Conservation (phyloP, 352 stramenopile genomes). For the Pythium periplocum region DNA sequence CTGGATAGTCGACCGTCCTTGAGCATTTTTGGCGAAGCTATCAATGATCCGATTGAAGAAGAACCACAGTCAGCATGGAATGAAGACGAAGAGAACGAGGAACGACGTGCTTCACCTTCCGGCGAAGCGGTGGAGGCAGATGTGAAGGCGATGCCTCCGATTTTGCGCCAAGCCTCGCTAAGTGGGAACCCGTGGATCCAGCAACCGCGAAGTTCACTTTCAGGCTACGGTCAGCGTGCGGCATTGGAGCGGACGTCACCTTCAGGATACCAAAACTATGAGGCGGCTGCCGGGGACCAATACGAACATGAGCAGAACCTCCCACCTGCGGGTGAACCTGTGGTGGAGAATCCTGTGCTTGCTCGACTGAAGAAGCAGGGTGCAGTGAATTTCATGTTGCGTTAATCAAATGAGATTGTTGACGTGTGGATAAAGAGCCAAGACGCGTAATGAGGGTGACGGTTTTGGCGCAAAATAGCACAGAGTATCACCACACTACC, state of each 20-base stretch:
- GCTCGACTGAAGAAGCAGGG: slow-evolving; percentile 75
- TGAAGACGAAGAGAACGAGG: slow-evolving; percentile 5
- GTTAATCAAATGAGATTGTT: slow-evolving; percentile 16
- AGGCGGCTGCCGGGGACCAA: slow-evolving; percentile 6
- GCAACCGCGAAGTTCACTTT: slow-evolving; percentile 1
- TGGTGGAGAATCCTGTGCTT: slow-evolving; percentile 67
- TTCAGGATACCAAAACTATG: too few species aligned
- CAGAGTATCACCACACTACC: too few species aligned
- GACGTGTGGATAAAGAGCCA: too few species aligned
- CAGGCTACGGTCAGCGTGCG: slow-evolving; percentile 15
- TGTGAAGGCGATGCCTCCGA: neutral
- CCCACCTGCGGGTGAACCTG: slow-evolving; percentile 12
- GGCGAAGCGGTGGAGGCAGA: neutral
- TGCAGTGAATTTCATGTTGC: slow-evolving; percentile 82
- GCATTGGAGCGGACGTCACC: neutral
- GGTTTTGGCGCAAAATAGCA: too few species aligned
- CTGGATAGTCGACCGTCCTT: slow-evolving; percentile 60
- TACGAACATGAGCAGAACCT: slow-evolving; percentile 10
- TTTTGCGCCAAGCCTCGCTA: neutral
- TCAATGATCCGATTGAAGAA: slow-evolving; percentile 54
- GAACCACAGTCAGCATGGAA: slow-evolving; percentile 50
- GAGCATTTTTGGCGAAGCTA: slow-evolving; percentile 49
- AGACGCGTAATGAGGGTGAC: too few species aligned
- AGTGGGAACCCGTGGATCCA: slow-evolving; percentile 1
- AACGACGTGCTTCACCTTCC: neutral